These are phyloP conservation scores for Arthrobotrys iridis DNA, from an alignment of 2,329 filamentous ascomycete genomes.

Conservation along the genomic window DNA sequence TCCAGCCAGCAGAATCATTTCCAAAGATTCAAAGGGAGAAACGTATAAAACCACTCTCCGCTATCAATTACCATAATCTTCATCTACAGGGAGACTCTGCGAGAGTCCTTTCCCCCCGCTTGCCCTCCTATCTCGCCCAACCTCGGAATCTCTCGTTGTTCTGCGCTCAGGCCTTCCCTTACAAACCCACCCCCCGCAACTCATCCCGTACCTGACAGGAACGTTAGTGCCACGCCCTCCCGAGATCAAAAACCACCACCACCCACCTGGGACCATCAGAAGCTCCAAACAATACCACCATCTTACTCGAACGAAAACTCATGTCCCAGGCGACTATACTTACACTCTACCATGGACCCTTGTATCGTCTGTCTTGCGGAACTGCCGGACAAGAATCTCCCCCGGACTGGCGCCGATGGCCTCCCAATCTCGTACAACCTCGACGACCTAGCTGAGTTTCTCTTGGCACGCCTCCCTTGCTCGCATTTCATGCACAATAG, in stretches of 20 bases:
- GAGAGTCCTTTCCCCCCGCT: not conserved
- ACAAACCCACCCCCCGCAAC: slow-evolving; percentile 28
- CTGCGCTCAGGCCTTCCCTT: slow-evolving; percentile 21
- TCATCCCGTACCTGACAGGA: slow-evolving; percentile 53
- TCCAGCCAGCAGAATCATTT: not conserved
- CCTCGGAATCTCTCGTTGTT: slow-evolving; percentile 18
- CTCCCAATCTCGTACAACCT: slow-evolving; percentile 63
- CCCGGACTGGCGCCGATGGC: slow-evolving; percentile 63
- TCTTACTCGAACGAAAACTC: slow-evolving; percentile 33
- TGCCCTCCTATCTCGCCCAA: not conserved
- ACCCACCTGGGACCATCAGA: slow-evolving; percentile 4
- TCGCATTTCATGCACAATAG: slow-evolving; percentile 92
- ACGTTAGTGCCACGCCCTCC: slow-evolving; percentile 24
- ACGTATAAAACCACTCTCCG: not conserved
- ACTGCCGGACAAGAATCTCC: slow-evolving; percentile 66
- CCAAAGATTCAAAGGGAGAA: not conserved
- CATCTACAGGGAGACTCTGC: slow-evolving; percentile 1
- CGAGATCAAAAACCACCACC: slow-evolving; percentile 16
- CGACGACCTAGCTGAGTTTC: slow-evolving; percentile 58
- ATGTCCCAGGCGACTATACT: slow-evolving; percentile 47
- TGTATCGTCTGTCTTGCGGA: slow-evolving; percentile 78
- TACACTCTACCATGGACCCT: slow-evolving; percentile 58
- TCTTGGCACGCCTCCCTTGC: slow-evolving; percentile 67
- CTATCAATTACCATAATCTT: not conserved
- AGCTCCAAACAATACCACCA: not conserved